Percentiles rank a stretch among this genome's conserved stretches.
Evolutionary conservation across 2,329 filamentous ascomycete species (phyloP).

Genomic region (Trichophyton equinum): DNA sequence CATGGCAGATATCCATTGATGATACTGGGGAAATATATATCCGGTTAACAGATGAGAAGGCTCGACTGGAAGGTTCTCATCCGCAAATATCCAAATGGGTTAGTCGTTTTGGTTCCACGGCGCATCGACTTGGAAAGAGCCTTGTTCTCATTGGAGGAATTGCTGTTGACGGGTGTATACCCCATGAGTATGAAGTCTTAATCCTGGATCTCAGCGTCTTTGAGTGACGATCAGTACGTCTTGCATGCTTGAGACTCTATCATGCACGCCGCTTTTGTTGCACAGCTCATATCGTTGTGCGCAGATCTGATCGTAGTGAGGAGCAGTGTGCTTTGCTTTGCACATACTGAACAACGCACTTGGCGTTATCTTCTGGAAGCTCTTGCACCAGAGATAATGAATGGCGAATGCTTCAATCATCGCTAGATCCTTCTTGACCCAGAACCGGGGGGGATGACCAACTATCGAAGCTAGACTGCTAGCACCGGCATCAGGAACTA

Average conservation of each 20-base stretch:
- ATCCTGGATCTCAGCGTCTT: constrained; percentile 21
- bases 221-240: no score
- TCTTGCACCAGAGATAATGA: constrained; percentile 18
- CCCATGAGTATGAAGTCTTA: constrained; percentile 43
- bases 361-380: constrained; percentile 31
- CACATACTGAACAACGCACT: constrained; percentile 59
- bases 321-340: constrained; percentile 85
- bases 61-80: constrained; percentile 14
- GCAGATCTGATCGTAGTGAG: constrained; percentile 65
- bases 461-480: neutral
- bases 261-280: constrained; percentile 56
- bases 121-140: constrained; percentile 35
- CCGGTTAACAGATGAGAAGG: constrained; percentile 19
- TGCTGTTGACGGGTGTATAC: constrained; percentile 24
- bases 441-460: constrained; percentile 14
- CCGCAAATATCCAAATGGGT: constrained; percentile 23
- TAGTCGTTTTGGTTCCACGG: constrained; percentile 40
- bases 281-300: constrained; percentile 45
- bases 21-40: constrained; percentile 21
- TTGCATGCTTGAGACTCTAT: no score
- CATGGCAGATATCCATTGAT: constrained; percentile 46
- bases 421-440: neutral
- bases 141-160: constrained; percentile 45
- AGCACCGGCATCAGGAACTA: neutral
- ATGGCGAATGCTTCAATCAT: constrained; percentile 22